Evolutionary conservation across 148 eudicot genomes (phyloP).

Genomic region (Linanthus parryae): DNA sequence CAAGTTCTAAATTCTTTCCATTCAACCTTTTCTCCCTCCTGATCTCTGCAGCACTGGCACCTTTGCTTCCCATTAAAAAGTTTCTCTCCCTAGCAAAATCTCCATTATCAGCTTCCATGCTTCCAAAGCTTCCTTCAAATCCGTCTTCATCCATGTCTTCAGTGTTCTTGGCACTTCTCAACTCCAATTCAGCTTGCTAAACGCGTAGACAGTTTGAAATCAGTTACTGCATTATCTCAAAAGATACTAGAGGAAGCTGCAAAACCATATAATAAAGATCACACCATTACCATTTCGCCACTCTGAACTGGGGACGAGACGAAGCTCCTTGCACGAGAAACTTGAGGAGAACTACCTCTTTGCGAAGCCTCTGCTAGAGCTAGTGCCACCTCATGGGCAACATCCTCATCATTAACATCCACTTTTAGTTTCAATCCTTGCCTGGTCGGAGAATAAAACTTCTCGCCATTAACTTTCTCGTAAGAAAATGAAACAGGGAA

Average conservation of each 20-base stretch:
- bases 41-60: constrained; percentile 15
- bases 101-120: constrained; percentile 74
- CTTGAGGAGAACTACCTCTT: constrained; percentile 90
- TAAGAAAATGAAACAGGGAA: constrained; percentile 65
- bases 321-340: constrained; percentile 44
- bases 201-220: constrained; percentile 14
- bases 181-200: constrained; percentile 51
- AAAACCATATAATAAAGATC: not conserved
- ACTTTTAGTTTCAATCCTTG: constrained; percentile 54
- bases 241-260: not conserved
- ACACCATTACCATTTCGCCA: constrained; percentile 45
- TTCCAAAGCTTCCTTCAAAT: constrained; percentile 66
- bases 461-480: constrained; percentile 51
- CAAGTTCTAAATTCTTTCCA: constrained; percentile 46
- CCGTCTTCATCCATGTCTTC: constrained; percentile 62
- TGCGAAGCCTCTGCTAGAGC: constrained; percentile 97
- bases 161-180: constrained; percentile 46
- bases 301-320: constrained; percentile 45
- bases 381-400: constrained; percentile 79
- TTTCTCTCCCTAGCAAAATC: constrained; percentile 36
- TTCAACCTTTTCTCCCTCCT: constrained; percentile 40
- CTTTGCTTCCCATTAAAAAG: constrained; percentile 27
- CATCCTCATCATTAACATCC: constrained; percentile 61
- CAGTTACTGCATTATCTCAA: not conserved
- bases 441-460: constrained; percentile 54